Conservation (phyloP, 75 land plant genomes). For the Picea sitchensis region DNA sequence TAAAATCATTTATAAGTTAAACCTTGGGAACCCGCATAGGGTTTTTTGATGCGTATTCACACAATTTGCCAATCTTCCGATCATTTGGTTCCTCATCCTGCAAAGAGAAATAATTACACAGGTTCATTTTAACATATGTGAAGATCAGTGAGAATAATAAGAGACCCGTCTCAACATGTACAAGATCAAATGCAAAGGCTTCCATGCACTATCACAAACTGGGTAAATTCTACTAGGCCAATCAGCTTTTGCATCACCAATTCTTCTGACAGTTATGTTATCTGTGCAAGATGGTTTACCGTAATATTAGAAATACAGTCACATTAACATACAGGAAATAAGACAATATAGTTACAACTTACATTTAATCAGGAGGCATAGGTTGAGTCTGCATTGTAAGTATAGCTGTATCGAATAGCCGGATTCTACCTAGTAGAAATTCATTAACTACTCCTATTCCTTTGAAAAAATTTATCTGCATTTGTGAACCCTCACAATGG, state of each 20-base stretch:
- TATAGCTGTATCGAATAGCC: no score
- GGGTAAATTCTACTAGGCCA: neutral
- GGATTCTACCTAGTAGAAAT: no score
- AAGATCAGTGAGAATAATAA: neutral
- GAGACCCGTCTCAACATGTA: neutral
- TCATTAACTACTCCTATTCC: no score
- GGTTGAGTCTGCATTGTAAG: no score
- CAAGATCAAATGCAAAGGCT: neutral
- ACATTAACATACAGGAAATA: neutral
- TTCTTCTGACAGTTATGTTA: neutral
- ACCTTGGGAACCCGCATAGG: constrained; percentile 98
- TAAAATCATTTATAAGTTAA: neutral
- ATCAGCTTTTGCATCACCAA: neutral
- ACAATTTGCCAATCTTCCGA: constrained; percentile 83
- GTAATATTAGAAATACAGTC: neutral
- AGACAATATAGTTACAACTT: no score
- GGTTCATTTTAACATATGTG: neutral
- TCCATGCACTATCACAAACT: neutral
- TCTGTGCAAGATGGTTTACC: neutral
- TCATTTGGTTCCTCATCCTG: constrained; percentile 95
- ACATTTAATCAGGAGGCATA: no score
- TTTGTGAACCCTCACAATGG: no score
- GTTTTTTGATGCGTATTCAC: constrained; percentile 92
- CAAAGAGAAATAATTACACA: neutral
- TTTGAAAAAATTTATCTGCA: no score